These are phyloP conservation scores for Penicillium hordei DNA, from an alignment of 2,329 filamentous ascomycete species.

Conservation along the genomic window DNA sequence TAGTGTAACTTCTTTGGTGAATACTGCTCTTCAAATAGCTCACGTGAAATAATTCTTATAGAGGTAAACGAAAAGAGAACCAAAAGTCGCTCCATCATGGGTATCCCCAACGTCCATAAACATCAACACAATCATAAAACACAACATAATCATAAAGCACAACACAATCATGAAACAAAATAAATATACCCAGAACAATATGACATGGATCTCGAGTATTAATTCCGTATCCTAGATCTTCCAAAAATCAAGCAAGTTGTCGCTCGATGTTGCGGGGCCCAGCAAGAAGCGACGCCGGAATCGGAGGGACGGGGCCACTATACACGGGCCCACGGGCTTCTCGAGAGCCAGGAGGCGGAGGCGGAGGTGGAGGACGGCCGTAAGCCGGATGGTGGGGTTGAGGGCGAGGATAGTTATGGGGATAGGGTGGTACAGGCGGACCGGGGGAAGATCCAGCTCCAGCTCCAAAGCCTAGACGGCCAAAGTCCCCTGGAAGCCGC, in stretches of 20 bases:
- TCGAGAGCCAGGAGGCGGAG: conserved; percentile 19
- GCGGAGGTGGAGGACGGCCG: conserved; percentile 5
- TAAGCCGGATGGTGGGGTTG: conserved; percentile 1
- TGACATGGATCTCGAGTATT: not conserved
- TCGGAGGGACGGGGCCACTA: conserved; percentile 20
- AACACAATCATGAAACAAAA: conserved; percentile 2
- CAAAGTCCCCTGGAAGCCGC: conserved; percentile 22
- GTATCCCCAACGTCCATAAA: conserved; percentile 12
- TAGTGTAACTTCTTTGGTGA: not conserved
- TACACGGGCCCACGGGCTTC: conserved; percentile 18
- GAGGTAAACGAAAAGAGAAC: not conserved
- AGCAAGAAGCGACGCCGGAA: conserved; percentile 22
- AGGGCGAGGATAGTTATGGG: conserved; percentile 12
- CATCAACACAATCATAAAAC: conserved; percentile 3
- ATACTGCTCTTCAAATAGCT: not conserved
- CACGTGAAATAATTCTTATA: not conserved
- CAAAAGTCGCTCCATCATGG: conserved; percentile 6
- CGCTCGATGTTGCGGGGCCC: conserved; percentile 39
- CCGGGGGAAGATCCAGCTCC: conserved; percentile 4
- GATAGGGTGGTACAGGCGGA: conserved; percentile 14
- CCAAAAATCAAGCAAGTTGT: conserved; percentile 35
- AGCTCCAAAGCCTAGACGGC: conserved; percentile 17
- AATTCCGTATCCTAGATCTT: not conserved
- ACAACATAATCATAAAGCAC: no score
- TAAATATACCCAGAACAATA: not conserved